These are phyloP conservation scores for Croton laevigatus DNA, from an alignment of 441 rosid genomes.

Conservation along the genomic window DNA sequence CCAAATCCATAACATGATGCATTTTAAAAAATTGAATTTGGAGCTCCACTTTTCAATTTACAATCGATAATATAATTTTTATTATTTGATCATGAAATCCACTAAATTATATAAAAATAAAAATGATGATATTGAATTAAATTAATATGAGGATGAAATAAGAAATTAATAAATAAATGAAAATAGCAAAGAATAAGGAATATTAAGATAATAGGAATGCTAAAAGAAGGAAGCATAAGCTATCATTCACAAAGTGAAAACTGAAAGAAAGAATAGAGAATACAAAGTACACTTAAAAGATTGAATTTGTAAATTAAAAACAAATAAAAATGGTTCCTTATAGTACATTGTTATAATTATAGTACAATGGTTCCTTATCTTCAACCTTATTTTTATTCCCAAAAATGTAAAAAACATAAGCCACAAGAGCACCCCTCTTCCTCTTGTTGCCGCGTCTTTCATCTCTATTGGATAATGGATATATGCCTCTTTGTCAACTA, in stretches of 20 bases:
- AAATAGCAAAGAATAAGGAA: not conserved
- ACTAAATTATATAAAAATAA: not conserved
- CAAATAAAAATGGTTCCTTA: not conserved
- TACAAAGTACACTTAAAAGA: not conserved
- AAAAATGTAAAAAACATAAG: not conserved
- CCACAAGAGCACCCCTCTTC: not conserved
- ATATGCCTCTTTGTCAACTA: too few relatives aligned
- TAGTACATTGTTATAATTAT: not conserved
- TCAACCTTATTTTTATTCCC: constrained; percentile 7
- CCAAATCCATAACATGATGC: too few relatives aligned
- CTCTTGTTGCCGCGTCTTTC: constrained; percentile 26
- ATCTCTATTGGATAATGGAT: not conserved
- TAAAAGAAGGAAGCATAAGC: constrained; percentile 1
- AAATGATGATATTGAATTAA: not conserved
- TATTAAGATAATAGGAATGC: not conserved
- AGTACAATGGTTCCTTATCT: constrained; percentile 22
- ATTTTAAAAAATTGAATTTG: too few relatives aligned
- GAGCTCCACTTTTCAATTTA: too few relatives aligned
- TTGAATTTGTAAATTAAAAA: too few relatives aligned
- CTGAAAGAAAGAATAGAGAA: not conserved
- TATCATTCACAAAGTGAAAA: constrained; percentile 5
- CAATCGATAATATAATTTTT: too few relatives aligned
- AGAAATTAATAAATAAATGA: not conserved
- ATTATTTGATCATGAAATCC: too few relatives aligned
- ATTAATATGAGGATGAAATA: not conserved